Evolutionary conservation across 1,284 basidiomycete species (phyloP), one percentile per base, ranked within the genome.

Genomic region (Chalciporus sp.): DNA sequence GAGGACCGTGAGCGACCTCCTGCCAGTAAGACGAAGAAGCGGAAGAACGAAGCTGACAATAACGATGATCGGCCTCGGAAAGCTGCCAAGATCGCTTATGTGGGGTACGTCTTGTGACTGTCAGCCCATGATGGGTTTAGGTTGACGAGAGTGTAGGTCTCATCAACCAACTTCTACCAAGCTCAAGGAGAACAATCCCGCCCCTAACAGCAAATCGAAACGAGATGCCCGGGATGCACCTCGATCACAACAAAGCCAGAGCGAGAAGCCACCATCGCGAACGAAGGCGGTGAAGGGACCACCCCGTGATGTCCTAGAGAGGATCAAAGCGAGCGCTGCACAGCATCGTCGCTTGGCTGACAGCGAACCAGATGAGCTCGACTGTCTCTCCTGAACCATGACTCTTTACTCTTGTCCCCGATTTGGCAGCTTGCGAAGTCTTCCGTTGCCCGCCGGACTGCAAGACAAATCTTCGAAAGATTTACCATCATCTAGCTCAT

Each of bases 291-390:
- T 47, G 8, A 67, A 58, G 47, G 69, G 69, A 8, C 69, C 68
- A 6, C 71, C 71, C 1, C 64, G 28, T 2, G 56, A 62, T 26
- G 63, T 73, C 5, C 64, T 72, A 9, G 60, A 64, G 31, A 64
- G 71, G 43, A 72, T 72, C 48, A 66, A 58, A 48, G 61, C 61
- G 23, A 63, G 60, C 17, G 61, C 58, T 1, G 58, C 31, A 23
- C 57, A 46, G 37, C 48, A 59, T 53, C 42, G 58, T 16, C 47
- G 55, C 39, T 48, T 58, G 31, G 44, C 55, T 6, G 66, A 66
- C 29, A 68, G 62, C 42, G 70, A 69, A 40, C 64, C 65, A 2
- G 69, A 71, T 37, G 69, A 71, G 26, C 39, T 73, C 40, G 72
- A 71, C 41, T 72, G 67, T 47, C 58, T 71, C 45, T 62, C 68